phyloP scores from a whole-genome alignment of 495 filamentous ascomycete genomes.

The Aspergillus avenaceus region DNA sequence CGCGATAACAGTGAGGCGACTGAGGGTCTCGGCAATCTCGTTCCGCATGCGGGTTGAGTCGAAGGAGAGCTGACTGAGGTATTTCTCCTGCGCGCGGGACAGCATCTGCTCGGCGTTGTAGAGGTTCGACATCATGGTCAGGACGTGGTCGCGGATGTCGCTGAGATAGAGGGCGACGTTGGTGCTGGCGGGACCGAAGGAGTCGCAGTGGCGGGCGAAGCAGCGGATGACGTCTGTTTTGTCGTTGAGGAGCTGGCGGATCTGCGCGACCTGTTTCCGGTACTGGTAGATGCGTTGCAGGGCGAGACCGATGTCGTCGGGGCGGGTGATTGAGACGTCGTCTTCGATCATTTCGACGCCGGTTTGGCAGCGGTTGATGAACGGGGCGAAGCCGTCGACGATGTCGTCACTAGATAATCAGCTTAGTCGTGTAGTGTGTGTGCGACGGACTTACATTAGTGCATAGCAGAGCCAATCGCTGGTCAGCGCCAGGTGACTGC shows the following conservation, averaged over 20 bases:
- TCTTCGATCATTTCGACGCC: constrained; percentile 88
- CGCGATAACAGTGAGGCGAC: constrained; percentile 81
- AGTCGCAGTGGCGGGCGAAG: constrained; percentile 91
- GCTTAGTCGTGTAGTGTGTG: constrained; percentile 2
- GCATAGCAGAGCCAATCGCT: constrained; percentile 98
- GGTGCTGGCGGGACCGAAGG: constrained; percentile 73
- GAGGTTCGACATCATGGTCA: constrained; percentile 91
- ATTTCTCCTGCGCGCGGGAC: constrained; percentile 80
- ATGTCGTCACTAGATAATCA: constrained; percentile 70
- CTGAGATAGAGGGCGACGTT: constrained; percentile 88
- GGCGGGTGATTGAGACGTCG: constrained; percentile 73
- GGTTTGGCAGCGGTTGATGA: constrained; percentile 69
- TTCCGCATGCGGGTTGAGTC: constrained; percentile 75
- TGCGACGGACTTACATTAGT: constrained; percentile 62
- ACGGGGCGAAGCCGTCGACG: constrained; percentile 83
- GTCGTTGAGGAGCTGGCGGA: constrained; percentile 82
- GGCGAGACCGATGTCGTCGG: constrained; percentile 74
- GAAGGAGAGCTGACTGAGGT: constrained; percentile 81
- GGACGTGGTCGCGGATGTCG: constrained; percentile 93
- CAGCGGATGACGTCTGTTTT: constrained; percentile 92
- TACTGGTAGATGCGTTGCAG: constrained; percentile 78
- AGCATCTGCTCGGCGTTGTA: constrained; percentile 92
- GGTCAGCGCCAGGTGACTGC: constrained; percentile 79
- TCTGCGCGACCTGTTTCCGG: constrained; percentile 80
- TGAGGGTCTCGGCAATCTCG: constrained; percentile 66